Percentiles rank a stretch among this genome's conserved stretches.
Conservation (phyloP, 805 yeast genomes). For the Wickerhamiella musiphila region DNA sequence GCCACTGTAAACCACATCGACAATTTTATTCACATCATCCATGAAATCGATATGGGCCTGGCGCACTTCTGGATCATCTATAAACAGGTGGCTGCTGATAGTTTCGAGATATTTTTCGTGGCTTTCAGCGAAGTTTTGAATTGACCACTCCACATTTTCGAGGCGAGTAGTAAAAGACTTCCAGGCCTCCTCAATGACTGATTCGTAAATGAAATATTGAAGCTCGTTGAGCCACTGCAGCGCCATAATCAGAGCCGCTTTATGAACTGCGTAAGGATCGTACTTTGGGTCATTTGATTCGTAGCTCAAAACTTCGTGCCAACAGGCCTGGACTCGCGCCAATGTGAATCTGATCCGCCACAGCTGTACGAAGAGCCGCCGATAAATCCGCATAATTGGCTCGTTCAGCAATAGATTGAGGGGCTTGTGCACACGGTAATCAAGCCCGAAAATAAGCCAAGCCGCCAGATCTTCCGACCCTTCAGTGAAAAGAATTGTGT, state of each 20-base stretch:
- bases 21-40: too few species aligned
- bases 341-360: conserved; percentile 66
- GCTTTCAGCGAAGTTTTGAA: conserved; percentile 21
- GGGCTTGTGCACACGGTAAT: conserved; percentile 38
- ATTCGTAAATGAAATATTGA: conserved; percentile 22
- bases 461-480: conserved; percentile 54
- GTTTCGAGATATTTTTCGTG: conserved; percentile 20
- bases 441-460: conserved; percentile 87
- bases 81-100: conserved; percentile 18
- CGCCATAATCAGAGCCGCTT: conserved; percentile 22
- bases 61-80: too few species aligned
- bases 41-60: too few species aligned
- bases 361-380: conserved; percentile 67
- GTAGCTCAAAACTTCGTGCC: too few species aligned
- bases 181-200: conserved; percentile 26
- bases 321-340: too few species aligned
- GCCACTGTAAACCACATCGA: too few species aligned
- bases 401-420: conserved; percentile 39
- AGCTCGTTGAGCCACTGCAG: too few species aligned
- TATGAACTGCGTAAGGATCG: conserved; percentile 14
- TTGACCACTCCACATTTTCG: too few species aligned
- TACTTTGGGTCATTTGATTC: too few species aligned
- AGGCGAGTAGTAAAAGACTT: too few species aligned
- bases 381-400: conserved; percentile 33
- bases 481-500: too few species aligned